Conservation (phyloP, 2,329 filamentous ascomycete genomes). For the Talaromyces sp. region DNA sequence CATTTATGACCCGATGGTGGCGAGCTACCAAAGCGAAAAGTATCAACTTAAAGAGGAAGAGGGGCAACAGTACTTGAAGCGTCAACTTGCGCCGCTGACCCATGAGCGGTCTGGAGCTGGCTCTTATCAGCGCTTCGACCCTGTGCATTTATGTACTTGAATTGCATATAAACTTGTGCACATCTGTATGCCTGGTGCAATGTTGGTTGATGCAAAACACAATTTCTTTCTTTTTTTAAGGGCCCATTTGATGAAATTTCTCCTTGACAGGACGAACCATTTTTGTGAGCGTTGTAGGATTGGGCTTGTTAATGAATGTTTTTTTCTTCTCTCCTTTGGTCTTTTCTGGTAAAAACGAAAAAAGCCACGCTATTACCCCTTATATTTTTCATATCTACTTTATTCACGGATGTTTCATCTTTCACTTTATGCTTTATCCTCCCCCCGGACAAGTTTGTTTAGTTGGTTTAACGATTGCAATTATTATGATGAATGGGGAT, state of each 20-base stretch:
- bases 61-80: constrained; percentile 22
- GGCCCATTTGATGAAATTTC: neutral
- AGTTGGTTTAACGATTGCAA: neutral
- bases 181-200: no score
- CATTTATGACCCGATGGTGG: constrained; percentile 26
- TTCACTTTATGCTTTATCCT: neutral
- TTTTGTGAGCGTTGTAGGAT: neutral
- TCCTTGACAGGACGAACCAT: neutral
- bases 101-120: constrained; percentile 23
- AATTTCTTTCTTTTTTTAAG: no score
- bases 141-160: constrained; percentile 30
- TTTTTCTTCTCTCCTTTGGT: neutral
- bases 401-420: neutral
- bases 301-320: neutral
- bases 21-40: constrained; percentile 23
- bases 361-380: neutral
- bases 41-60: constrained; percentile 10
- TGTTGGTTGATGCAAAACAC: no score
- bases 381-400: neutral
- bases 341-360: neutral
- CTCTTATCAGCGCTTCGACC: constrained; percentile 29
- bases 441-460: neutral
- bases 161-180: neutral
- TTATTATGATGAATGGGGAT: neutral
- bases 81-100: constrained; percentile 20